These are phyloP conservation scores for Russula earlei DNA, from an alignment of 768 basidiomycete species.

Conservation along the genomic window DNA sequence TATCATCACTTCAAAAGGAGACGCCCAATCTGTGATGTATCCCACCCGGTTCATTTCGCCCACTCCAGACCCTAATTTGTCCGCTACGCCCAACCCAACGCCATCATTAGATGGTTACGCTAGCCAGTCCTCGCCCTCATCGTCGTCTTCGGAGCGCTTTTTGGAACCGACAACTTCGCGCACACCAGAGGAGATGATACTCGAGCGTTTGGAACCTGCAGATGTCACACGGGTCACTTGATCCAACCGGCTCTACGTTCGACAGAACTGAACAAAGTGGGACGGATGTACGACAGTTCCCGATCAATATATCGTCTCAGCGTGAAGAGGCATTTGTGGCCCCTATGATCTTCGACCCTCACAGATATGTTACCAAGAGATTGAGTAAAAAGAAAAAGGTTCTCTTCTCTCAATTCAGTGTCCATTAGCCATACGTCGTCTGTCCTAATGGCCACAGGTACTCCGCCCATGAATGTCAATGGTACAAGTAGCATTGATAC, in stretches of 20 bases:
- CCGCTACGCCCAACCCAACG: slow-evolving; percentile 68
- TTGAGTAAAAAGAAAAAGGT: neutral
- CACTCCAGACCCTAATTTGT: slow-evolving; percentile 45
- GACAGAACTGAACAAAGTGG: too few species aligned
- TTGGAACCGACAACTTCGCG: slow-evolving; percentile 30
- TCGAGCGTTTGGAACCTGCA: slow-evolving; percentile 66
- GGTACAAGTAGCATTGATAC: neutral
- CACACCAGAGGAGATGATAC: slow-evolving; percentile 42
- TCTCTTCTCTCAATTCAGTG: neutral
- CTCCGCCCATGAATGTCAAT: neutral
- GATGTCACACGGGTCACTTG: slow-evolving; percentile 51
- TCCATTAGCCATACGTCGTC: neutral
- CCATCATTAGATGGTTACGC: slow-evolving; percentile 69
- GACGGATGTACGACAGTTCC: neutral
- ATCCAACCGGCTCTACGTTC: slow-evolving; percentile 45
- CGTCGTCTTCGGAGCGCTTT: slow-evolving; percentile 61
- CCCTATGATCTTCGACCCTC: too few species aligned
- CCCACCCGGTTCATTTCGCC: slow-evolving; percentile 25
- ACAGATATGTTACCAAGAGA: too few species aligned
- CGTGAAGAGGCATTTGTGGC: neutral
- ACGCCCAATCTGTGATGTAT: slow-evolving; percentile 28
- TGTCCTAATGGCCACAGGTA: neutral
- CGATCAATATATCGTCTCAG: neutral
- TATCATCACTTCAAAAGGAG: slow-evolving; percentile 11
- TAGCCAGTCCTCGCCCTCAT: slow-evolving; percentile 59